Conservation (phyloP, 2,329 filamentous ascomycete genomes). For the Pseudonectria buxi region DNA sequence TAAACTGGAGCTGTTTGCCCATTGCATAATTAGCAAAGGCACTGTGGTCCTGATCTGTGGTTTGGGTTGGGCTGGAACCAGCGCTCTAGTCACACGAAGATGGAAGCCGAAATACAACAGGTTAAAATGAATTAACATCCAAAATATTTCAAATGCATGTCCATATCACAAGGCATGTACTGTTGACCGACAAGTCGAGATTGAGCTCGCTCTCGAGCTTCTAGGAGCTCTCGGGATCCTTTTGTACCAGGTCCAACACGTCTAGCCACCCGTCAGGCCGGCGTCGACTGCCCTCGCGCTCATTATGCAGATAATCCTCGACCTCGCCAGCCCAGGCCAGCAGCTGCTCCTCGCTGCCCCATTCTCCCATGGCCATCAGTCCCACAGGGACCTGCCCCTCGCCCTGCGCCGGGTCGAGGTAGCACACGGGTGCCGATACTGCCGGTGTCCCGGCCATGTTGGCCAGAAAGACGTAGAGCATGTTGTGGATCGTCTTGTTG, state of each 20-base stretch:
- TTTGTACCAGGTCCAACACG: constrained; percentile 34
- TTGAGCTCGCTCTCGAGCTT: background rate
- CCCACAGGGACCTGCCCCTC: constrained; percentile 55
- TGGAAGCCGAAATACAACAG: background rate
- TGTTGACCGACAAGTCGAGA: too few species aligned
- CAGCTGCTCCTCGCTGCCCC: constrained; percentile 59
- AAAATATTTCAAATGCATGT: background rate
- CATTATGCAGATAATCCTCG: constrained; percentile 48
- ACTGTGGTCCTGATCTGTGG: too few species aligned
- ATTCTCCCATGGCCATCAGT: constrained; percentile 58
- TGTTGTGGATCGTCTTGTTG: constrained; percentile 65
- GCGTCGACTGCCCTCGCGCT: constrained; percentile 40
- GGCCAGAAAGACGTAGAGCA: constrained; percentile 81
- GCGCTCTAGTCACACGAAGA: background rate
- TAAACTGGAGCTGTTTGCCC: background rate
- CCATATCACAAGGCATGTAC: too few species aligned
- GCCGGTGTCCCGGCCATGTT: constrained; percentile 77
- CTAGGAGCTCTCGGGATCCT: constrained; percentile 3
- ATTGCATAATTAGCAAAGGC: background rate
- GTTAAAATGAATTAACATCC: background rate
- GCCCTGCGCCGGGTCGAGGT: constrained; percentile 50
- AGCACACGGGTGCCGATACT: constrained; percentile 69
- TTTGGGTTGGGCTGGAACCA: too few species aligned
- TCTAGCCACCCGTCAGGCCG: constrained; percentile 53
- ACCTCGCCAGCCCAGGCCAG: constrained; percentile 52